Base-by-base conservation (phyloP, 176 grass and related monocot genomes). In the Avena eriantha region DNA sequence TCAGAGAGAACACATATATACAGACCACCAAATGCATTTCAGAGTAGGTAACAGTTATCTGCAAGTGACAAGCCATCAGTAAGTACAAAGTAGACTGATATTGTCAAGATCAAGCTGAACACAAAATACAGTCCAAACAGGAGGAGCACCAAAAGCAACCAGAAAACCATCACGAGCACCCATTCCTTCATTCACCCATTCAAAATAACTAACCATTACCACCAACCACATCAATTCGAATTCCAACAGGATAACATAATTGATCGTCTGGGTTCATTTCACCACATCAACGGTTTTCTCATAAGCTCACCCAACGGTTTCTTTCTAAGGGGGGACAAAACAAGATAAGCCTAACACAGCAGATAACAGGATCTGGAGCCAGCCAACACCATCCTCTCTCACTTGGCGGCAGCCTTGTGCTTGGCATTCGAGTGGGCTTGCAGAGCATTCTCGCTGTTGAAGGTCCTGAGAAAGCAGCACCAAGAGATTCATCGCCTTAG, bases 361-460 rank as follows among this genome's bases (percentile, higher is more conserved):
- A 56, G 53, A 56, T 56, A 56, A 19, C 53, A 56, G 17, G 53
- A 19, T 56, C 53, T 56, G 53, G 53, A 19, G 17, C 53, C 17
- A 51, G 13, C 49, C 13, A 46, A 51, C 13, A 51, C 49, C 41
- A 24, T 17, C 45, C 17, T 41, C 64, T 34, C 36, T 47, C 60
- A 89, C 59, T 85, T 85, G 59, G 7, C 29, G 29, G 64, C 64
- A 6, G 2, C 58, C 4, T 16, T 49, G 22, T 95, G 96, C 81
- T 98, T 98, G 0, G 93, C 96, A 39, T 92, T 94, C 0, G 93
- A 60, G 86, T 98, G 96, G 82, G 93, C 45, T 80, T 89, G 77
- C 56, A 94, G 88, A 68, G 92, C 93, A 79, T 65, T 91, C 5
- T 95, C 93, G 43, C 90, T 94, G 86, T 88, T 94, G 76, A 98